Evolutionary conservation across 2,329 filamentous ascomycete species (phyloP).

Genomic region (Penicillium sp.): DNA sequence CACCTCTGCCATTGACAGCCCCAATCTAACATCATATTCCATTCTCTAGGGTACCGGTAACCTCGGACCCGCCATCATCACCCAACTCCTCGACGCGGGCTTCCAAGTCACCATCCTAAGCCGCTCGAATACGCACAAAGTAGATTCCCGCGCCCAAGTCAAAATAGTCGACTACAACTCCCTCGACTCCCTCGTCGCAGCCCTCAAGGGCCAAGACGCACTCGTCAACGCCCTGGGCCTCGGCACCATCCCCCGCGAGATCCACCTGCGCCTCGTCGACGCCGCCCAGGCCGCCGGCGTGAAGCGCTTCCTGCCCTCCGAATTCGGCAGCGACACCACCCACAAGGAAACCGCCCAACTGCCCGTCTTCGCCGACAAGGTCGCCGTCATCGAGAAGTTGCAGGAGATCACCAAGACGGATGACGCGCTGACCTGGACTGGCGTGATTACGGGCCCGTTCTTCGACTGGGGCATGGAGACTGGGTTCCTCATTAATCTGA

Average conservation of each 20-base stretch:
- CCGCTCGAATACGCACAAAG: slow-evolving; percentile 8
- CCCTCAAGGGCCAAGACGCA: slow-evolving; percentile 32
- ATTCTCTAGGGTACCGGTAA: slow-evolving; percentile 14
- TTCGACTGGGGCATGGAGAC: slow-evolving; percentile 36
- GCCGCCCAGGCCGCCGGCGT: slow-evolving; percentile 35
- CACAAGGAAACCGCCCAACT: slow-evolving; percentile 27
- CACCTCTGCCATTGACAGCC: neutral
- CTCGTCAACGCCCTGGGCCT: slow-evolving; percentile 29
- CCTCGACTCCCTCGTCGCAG: slow-evolving; percentile 15
- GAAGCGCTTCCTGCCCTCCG: slow-evolving; percentile 37
- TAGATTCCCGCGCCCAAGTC: slow-evolving; percentile 7
- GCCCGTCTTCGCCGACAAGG: slow-evolving; percentile 37
- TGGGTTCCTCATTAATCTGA: slow-evolving; percentile 49
- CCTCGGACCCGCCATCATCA: slow-evolving; percentile 18
- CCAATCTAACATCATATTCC: neutral
- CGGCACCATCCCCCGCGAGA: slow-evolving; percentile 6
- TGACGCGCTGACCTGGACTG: slow-evolving; percentile 34
- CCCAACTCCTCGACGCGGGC: slow-evolving; percentile 10
- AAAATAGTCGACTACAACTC: slow-evolving; percentile 16
- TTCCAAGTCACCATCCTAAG: slow-evolving; percentile 15
- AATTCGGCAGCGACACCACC: slow-evolving; percentile 37
- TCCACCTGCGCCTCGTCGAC: slow-evolving; percentile 30
- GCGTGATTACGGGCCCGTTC: slow-evolving; percentile 36
- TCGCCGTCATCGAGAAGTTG: slow-evolving; percentile 29
- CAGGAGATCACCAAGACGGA: slow-evolving; percentile 25